Base-by-base conservation (phyloP, 1,284 basidiomycete genomes). In the Sporisorium iseilematis-ciliati region DNA sequence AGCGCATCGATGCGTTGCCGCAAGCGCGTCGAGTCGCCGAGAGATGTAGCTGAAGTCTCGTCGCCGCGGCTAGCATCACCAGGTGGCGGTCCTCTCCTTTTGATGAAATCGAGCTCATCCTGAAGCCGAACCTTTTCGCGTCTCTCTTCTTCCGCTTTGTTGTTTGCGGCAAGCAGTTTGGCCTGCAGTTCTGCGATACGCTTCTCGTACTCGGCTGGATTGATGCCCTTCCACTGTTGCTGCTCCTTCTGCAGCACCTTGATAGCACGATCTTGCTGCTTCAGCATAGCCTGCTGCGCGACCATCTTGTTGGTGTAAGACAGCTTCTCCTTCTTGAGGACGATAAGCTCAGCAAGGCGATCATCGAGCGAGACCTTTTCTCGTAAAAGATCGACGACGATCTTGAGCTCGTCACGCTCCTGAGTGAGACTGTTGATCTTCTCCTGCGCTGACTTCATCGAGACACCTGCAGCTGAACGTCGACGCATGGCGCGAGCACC, bases 401-500 rank as follows among this genome's bases (percentile, higher is more conserved):
- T 81, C 64, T 84, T 81, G 64, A 84, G 78, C 54, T 84, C 82
- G 50, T 83, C 81, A 21, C 80, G 74, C 57, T 84, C 83, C 49
- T 81, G 74, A 0, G 78, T 80, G 21, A 84, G 75, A 45, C 66
- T 74, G 65, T 83, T 82, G 65, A 84, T 83, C 59, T 74, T 79
- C 40, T 82, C 79, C 45, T 78, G 76, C 3, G 81, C 76, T 18
- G 78, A 81, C 66, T 83, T 83, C 67, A 82, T 78, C 55, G 78
- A 81, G 7, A 82, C 75, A 23, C 81, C 81, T 0, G 79, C 80
- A 8, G 79, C 80, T 0, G 73, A 75, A 2, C 81, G 75, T 2
- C 79, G 61, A 21, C 70, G 62, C 76, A 82, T 81, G 35, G 77
- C 81, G 18, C 76, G 65, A 1, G 79, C 64, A 11, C 78, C 80